Conservation (phyloP, 2,329 filamentous ascomycete species). For the Monosporascus cannonballus region DNA sequence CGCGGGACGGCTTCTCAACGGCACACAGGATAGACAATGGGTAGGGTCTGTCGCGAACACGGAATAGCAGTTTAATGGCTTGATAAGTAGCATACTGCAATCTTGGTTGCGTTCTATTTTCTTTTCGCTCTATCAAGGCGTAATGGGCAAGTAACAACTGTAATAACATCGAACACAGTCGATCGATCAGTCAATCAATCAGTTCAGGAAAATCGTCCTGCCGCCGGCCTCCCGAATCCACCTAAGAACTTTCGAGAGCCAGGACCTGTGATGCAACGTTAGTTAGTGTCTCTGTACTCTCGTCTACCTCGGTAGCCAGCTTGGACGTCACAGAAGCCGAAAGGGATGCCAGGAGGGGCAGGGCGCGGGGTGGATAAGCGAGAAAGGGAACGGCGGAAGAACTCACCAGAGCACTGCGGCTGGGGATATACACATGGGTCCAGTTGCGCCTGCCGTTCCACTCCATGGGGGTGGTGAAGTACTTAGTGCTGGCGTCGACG, state of each 20-base stretch:
- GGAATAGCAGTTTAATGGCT: no score
- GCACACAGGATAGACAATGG: no score
- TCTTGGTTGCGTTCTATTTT: no score
- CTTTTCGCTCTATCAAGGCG: no score
- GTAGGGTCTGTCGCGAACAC: no score
- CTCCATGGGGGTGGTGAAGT: constrained; percentile 83
- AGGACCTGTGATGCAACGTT: constrained; percentile 38
- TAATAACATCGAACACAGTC: no score
- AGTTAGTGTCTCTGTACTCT: not conserved
- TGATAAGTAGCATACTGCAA: no score
- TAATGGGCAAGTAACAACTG: no score
- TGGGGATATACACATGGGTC: constrained; percentile 85
- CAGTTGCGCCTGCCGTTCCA: constrained; percentile 93
- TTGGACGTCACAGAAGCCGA: not conserved
- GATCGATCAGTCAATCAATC: not conserved
- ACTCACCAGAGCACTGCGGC: constrained; percentile 74
- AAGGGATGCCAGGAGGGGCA: not conserved
- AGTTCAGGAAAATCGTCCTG: not conserved
- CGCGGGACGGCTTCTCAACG: no score
- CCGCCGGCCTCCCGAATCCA: no score
- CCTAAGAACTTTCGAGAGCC: constrained; percentile 34
- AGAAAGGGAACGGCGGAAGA: not conserved
- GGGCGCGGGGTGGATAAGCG: constrained; percentile 8
- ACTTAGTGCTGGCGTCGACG: constrained; percentile 73
- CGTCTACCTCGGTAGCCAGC: not conserved